Evolutionary conservation across 169 alveolate genomes (phyloP), one percentile per base, ranked within the genome.

Genomic region (Perkinsus marinus): DNA sequence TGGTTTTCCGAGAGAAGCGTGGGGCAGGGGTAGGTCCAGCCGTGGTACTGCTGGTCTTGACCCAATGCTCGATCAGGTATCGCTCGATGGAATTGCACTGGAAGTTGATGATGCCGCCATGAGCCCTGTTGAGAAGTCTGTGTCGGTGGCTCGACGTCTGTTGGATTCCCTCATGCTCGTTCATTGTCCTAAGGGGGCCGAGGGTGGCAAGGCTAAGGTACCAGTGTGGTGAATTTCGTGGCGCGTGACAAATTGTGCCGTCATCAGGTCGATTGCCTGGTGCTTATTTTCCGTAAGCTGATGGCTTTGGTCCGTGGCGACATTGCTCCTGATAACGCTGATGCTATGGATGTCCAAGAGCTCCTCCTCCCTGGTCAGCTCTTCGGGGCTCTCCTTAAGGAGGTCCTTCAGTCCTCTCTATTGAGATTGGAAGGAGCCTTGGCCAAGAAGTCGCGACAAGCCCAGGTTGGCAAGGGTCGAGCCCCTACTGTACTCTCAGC

Each of bases 291-390:
- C 91, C 91, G 57, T 38, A 90, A 90, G 91, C 39, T 90, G 79
- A 90, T 90, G 91, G 39, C 41, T 7, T 39, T 90, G 43, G 91
- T 47, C 19, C 79, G 37, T 36, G 91, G 91, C 0, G 57, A 38
- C 39, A 90, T 90, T 30, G 34, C 39, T 6, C 91, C 91, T 0
- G 96, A 94, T 43, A 94, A 94, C 92, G 93, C 93, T 38, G 97
- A 95, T 47, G 95, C 97, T 6, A 93, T 95, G 92, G 95, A 96
- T 2, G 94, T 94, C 68, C 97, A 95, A 91, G 97, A 95, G 92
- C 39, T 95, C 16, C 68, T 95, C 68, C 93, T 95, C 39, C 96
- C 97, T 39, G 97, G 97, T 16, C 96, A 95, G 47, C 90, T 95
- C 30, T 95, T 94, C 92, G 93, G 96, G 5, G 94, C 96, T 36